Evolutionary conservation across 805 yeast genomes (phyloP), one percentile per base, ranked within the genome.

Genomic region (Tetrapisispora nanseiensis): DNA sequence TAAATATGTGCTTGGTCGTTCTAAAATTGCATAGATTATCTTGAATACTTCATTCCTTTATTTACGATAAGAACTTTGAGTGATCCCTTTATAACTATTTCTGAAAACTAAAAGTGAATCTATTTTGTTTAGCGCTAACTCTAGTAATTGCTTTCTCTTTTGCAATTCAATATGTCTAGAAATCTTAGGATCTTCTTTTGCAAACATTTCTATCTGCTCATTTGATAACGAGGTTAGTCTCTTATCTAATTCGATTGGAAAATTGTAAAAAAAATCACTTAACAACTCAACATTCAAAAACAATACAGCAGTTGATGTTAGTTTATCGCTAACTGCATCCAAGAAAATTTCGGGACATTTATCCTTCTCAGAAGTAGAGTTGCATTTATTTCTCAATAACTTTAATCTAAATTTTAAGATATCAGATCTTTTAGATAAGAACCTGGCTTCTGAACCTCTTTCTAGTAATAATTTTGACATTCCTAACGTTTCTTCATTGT

Each of bases 331-430:
- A 4, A 92, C 95, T 2, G 86, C 95, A 57, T 86, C 95, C 59
- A 92, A 69, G 51, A 89, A 94, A 6, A 89, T 75, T 61, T 92
- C 99, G 0, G 99, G 99, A 57, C 99, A 92, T 51, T 80, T 82
- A 59, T 81, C 86, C 61, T 84, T 87, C 61, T 82, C 84, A 34
- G 79, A 86, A 53, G 84, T 84, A 48, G 72, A 69, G 51, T 76
- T 77, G 69, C 98, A 92, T 51, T 75, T 76, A 39, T 79, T 76
- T 51, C 78, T 81, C 56, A 90, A 68, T 9, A 87, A 76, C 46
- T 79, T 80, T 55, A 87, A 65, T 51, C 99, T 71, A 75, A 90
- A 72, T 44, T 77, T 72, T 45, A 92, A 63, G 19, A 89, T 67
- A 19, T 75, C 72, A 11, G 80, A 60, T 44, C 99, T 72, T 50